Evolutionary conservation across 1,139 yeast genomes (phyloP), one percentile per base, ranked within the genome.

Genomic region (Candida neerlandica): DNA sequence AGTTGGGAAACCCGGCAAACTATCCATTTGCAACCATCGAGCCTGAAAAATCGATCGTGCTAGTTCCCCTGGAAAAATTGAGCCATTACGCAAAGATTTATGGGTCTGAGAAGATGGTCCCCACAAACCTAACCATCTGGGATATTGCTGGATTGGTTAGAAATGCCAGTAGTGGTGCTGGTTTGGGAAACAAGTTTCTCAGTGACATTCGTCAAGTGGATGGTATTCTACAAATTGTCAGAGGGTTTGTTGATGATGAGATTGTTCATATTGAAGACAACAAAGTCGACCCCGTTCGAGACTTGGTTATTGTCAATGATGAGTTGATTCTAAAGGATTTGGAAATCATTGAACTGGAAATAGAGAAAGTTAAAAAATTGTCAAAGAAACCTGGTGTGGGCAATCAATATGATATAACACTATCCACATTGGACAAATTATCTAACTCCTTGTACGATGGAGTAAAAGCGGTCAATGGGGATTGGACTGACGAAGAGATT

Each of bases 1-100:
- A 72, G 14, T 64, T 86, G 46, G 91, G 94, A 0, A 86, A 84
- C 53, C 91, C 92, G 1, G 92, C 90, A 26, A 86, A 86, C 62
- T 86, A 86, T 59, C 92, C 94, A 3, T 86, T 84, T 67, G 94
- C 92, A 12, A 86, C 94, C 1, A 86, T 86, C 34, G 86, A 85
- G 40, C 89, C 92, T 0, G 88, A 83, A 57, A 85, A 85, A 60
- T 82, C 90, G 18, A 69, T 79, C 46, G 81, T 84, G 2, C 67
- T 78, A 7, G 86, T 85, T 2, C 84, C 84, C 18, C 79, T 83
- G 52, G 63, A 64, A 12, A 74, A 75, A 53, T 65, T 86, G n/a
- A 73, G 76, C 32, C 74, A 70, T 44, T 64, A 73, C 40, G 69
- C 70, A 30, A 54, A 66, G 14, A 58, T 85, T 5, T 85, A 81